Evolutionary conservation across 768 basidiomycete genomes (phyloP).

Genomic region (Melanogaster broomeanus): DNA sequence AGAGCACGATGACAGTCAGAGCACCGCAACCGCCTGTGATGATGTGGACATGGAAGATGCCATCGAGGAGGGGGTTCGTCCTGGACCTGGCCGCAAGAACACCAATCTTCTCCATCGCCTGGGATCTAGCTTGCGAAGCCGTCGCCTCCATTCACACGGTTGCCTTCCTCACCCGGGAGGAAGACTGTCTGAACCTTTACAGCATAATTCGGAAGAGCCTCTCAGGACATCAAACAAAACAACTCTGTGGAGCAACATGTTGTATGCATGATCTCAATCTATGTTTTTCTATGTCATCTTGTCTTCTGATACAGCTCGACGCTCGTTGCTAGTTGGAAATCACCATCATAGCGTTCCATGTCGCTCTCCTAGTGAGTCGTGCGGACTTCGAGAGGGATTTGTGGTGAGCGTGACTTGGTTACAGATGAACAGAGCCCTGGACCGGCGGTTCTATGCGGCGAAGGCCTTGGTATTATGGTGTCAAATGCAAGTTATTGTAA

Average conservation of each 20-base stretch:
- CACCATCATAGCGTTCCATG: constrained; percentile 71
- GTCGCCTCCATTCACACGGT: constrained; percentile 90
- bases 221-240: constrained; percentile 62
- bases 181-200: constrained; percentile 72
- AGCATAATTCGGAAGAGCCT: constrained; percentile 72
- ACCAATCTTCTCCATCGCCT: constrained; percentile 58
- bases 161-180: constrained; percentile 83
- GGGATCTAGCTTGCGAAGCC: constrained; percentile 87
- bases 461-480: too few relatives aligned
- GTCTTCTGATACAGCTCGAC: constrained; percentile 77
- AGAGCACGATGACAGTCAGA: constrained; percentile 44
- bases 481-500: too few relatives aligned
- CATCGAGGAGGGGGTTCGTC: constrained; percentile 58
- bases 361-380: constrained; percentile 70
- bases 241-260: constrained; percentile 61
- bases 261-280: constrained; percentile 78
- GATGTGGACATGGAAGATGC: constrained; percentile 58
- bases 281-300: constrained; percentile 80
- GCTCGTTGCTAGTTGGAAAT: constrained; percentile 60
- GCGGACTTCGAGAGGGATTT: too few relatives aligned
- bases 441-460: too few relatives aligned
- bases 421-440: too few relatives aligned
- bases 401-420: too few relatives aligned
- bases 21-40: constrained; percentile 13
- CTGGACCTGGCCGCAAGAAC: constrained; percentile 46